These are phyloP conservation scores for Alternaria burnsii DNA, from an alignment of 2,329 filamentous ascomycete species.

Conservation along the genomic window DNA sequence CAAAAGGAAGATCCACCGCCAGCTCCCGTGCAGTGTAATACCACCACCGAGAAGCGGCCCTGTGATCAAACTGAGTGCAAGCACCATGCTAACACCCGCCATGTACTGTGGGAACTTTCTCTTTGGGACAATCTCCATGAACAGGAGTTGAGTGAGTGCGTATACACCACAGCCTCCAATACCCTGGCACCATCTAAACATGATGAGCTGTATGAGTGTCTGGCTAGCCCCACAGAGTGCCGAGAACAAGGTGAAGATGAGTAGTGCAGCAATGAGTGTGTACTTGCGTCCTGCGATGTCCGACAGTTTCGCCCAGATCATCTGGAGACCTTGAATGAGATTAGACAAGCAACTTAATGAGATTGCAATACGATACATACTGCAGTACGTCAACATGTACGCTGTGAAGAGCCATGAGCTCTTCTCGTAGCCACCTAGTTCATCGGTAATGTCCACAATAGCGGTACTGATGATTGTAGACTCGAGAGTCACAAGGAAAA, in stretches of 20 bases:
- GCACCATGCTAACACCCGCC: slow-evolving; percentile 10
- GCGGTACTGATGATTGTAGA: slow-evolving; percentile 49
- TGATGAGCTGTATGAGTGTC: slow-evolving; percentile 43
- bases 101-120: slow-evolving; percentile 15
- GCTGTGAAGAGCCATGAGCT: slow-evolving; percentile 49
- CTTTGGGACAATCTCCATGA: slow-evolving; percentile 39
- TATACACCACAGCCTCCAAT: slow-evolving; percentile 46
- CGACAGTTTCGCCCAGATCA: slow-evolving; percentile 6
- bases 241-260: slow-evolving; percentile 44
- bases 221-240: slow-evolving; percentile 43
- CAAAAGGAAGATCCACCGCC: slow-evolving; percentile 31
- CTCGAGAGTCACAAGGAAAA: slow-evolving; percentile 37
- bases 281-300: slow-evolving; percentile 22
- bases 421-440: slow-evolving; percentile 43
- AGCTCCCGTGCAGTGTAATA: slow-evolving; percentile 13
- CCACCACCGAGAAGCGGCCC: slow-evolving; percentile 27
- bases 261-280: neutral
- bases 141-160: slow-evolving; percentile 38
- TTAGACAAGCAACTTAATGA: neutral
- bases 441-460: slow-evolving; percentile 46
- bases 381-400: slow-evolving; percentile 48
- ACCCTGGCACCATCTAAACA: slow-evolving; percentile 46
- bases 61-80: slow-evolving; percentile 16
- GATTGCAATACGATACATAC: slow-evolving; percentile 19
- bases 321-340: neutral